These are phyloP conservation scores for Camelina sativa DNA, from an alignment of 345 rosid species.

Conservation along the genomic window DNA sequence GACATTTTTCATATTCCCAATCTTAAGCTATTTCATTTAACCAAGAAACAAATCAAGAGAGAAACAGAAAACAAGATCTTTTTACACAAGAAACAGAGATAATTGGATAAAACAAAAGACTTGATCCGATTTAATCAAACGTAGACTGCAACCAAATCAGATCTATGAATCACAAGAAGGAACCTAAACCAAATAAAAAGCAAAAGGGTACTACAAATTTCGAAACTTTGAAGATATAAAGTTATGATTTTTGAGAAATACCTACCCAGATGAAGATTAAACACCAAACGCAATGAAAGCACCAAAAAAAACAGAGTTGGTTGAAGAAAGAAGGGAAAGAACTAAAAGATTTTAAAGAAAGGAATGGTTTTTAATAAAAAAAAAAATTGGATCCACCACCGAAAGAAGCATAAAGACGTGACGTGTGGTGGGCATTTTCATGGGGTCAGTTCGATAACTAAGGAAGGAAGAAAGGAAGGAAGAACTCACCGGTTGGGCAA, in stretches of 20 bases:
- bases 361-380: too few species aligned
- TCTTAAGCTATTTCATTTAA: not conserved
- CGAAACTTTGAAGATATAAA: not conserved
- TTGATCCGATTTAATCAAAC: slow-evolving; percentile 17
- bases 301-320: not conserved
- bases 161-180: slow-evolving; percentile 2
- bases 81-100: not conserved
- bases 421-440: too few species aligned
- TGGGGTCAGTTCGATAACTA: too few species aligned
- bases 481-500: too few species aligned
- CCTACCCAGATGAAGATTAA: slow-evolving; percentile 40
- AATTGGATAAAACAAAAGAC: not conserved
- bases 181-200: not conserved
- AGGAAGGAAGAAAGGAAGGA: too few species aligned
- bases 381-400: too few species aligned
- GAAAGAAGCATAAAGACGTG: too few species aligned
- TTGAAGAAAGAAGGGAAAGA: slow-evolving; percentile 6
- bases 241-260: slow-evolving; percentile 18
- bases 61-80: slow-evolving; percentile 20
- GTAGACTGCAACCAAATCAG: slow-evolving; percentile 13
- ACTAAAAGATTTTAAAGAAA: not conserved
- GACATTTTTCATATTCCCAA: not conserved
- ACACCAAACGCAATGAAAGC: slow-evolving; percentile 22
- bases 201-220: not conserved
- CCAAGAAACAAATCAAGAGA: slow-evolving; percentile 15